These are phyloP conservation scores for Entomortierella parvispora DNA, from an alignment of 192 early-diverging fungal species.

Conservation along the genomic window DNA sequence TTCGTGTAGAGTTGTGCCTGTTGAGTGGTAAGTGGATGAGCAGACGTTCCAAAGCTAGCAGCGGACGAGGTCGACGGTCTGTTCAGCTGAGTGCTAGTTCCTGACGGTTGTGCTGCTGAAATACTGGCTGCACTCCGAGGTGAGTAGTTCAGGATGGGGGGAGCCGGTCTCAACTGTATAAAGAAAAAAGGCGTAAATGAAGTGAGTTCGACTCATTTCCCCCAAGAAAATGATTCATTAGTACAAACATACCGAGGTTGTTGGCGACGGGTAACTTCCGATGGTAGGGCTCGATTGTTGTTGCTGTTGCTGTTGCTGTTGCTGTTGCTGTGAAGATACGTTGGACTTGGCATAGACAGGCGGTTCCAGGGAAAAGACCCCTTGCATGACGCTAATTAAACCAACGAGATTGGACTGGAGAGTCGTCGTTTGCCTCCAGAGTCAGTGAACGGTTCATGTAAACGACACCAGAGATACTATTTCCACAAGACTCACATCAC, in stretches of 20 bases:
- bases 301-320: conserved; percentile 35
- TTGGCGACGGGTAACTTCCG: conserved; percentile 39
- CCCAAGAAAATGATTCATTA: neutral
- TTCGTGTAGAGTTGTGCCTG: conserved; percentile 73
- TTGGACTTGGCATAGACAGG: conserved; percentile 76
- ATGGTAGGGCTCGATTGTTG: conserved; percentile 53
- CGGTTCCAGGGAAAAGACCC: conserved; percentile 77
- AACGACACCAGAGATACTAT: conserved; percentile 49
- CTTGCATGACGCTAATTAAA: conserved; percentile 72
- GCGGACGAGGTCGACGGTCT: conserved; percentile 9
- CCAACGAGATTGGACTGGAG: conserved; percentile 57
- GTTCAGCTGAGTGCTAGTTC: conserved; percentile 25
- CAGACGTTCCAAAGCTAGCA: conserved; percentile 12
- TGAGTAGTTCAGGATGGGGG: conserved; percentile 42
- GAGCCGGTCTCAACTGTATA: conserved; percentile 35
- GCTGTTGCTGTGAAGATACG: conserved; percentile 18
- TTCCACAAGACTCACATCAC: conserved; percentile 47
- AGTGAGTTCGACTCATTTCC: neutral
- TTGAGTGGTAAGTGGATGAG: conserved; percentile 48
- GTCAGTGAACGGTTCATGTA: conserved; percentile 34
- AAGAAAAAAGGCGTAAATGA: neutral
- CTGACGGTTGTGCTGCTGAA: conserved; percentile 24
- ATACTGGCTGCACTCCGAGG: conserved; percentile 29
- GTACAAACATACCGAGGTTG: conserved; percentile 36
- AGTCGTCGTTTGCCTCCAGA: neutral